A percentile compares a stretch with the other conserved stretches of the same genome.
Evolutionary conservation across 1,139 yeast genomes (phyloP).

Genomic region (Debaryomyces sp.): DNA sequence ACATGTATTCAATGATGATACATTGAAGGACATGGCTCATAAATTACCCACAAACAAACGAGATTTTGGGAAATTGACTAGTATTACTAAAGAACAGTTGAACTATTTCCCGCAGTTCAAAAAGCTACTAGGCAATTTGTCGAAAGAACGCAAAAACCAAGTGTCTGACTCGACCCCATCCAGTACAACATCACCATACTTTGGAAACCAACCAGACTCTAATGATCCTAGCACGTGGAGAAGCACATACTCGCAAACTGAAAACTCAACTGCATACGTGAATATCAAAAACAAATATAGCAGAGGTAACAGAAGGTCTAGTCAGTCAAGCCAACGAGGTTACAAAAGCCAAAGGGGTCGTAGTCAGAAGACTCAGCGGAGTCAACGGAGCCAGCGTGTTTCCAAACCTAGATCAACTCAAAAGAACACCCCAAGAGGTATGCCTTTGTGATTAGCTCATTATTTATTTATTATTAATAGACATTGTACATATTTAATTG

Average conservation of each 20-base stretch:
- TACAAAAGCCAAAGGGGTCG: slow-evolving; percentile 2
- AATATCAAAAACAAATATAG: slow-evolving; percentile 4
- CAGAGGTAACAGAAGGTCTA: neutral
- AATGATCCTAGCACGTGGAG: neutral
- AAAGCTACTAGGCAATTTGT: slow-evolving; percentile 39
- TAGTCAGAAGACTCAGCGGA: neutral
- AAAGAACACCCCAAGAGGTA: slow-evolving; percentile 3
- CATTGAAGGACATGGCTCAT: slow-evolving; percentile 57
- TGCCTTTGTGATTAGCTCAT: slow-evolving; percentile 10
- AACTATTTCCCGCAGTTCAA: slow-evolving; percentile 53
- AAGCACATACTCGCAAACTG: slow-evolving; percentile 1
- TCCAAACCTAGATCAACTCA: slow-evolving; percentile 2
- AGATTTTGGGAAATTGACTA: slow-evolving; percentile 51
- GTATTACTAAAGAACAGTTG: slow-evolving; percentile 40
- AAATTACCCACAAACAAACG: slow-evolving; percentile 54
- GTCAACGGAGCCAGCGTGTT: slow-evolving; percentile 3
- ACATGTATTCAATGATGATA: slow-evolving; percentile 49
- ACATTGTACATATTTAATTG: neutral
- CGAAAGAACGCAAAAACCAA: slow-evolving; percentile 30
- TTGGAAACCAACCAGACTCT: slow-evolving; percentile 7
- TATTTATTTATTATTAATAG: slow-evolving; percentile 2
- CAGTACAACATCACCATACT: slow-evolving; percentile 14
- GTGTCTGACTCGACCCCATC: slow-evolving; percentile 8
- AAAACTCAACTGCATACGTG: neutral
- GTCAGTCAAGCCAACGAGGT: neutral